Evolutionary conservation across 805 yeast genomes (phyloP).

Genomic region (Millerozyma acaciae): DNA sequence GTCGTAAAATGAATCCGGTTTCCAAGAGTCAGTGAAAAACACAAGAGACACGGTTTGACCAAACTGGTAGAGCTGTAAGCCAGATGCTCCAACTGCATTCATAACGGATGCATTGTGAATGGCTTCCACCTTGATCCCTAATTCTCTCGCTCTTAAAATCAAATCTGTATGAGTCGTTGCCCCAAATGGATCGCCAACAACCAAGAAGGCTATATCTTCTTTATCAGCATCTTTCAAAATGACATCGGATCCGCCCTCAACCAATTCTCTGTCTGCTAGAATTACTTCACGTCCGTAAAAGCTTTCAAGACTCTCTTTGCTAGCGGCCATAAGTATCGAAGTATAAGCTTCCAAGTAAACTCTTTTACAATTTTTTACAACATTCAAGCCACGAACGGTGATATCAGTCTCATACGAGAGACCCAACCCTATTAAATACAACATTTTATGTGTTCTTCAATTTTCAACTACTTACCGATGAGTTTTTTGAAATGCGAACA

Average conservation of each 20-base stretch:
- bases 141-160: constrained; percentile 85
- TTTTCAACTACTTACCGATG: too few species aligned
- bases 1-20: constrained; percentile 92
- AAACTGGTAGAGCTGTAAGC: constrained; percentile 88
- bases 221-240: constrained; percentile 72
- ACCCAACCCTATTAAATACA: constrained; percentile 89
- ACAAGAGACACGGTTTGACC: constrained; percentile 98
- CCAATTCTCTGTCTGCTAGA: constrained; percentile 92
- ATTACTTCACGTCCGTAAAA: constrained; percentile 83
- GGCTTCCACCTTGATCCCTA: constrained; percentile 70
- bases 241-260: constrained; percentile 81
- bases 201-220: constrained; percentile 89
- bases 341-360: constrained; percentile 97
- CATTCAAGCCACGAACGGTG: constrained; percentile 89
- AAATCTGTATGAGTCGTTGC: constrained; percentile 98
- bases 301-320: constrained; percentile 65
- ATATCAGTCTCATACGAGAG: constrained; percentile 85
- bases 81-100: constrained; percentile 99
- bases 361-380: constrained; percentile 76
- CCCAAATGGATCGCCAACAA: constrained; percentile 97
- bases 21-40: constrained; percentile 92
- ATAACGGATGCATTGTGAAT: constrained; percentile 95
- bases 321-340: constrained; percentile 91
- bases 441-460: constrained; percentile 51
- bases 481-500: too few species aligned